These are phyloP conservation scores for Acanthamoeba royreba DNA, from an alignment of 208 protist genomes.

Conservation along the genomic window DNA sequence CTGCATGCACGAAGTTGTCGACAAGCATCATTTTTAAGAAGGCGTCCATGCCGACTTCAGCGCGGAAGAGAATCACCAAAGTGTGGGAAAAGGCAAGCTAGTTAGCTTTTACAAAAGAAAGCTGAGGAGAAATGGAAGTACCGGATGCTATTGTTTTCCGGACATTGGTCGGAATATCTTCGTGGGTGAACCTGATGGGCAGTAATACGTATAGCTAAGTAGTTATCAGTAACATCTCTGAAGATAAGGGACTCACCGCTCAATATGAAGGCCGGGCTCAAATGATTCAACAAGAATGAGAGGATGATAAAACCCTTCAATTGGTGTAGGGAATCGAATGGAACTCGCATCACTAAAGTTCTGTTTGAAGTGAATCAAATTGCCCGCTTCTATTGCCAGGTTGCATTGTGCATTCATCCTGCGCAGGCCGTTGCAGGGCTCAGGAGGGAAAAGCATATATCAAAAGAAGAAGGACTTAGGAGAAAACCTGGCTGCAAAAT, in stretches of 20 bases:
- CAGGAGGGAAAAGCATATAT: background rate
- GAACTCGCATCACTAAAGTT: constrained; percentile 51
- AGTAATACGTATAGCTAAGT: background rate
- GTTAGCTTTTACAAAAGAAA: background rate
- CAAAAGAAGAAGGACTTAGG: background rate
- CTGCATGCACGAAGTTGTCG: constrained; percentile 67
- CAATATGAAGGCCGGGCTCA: constrained; percentile 54
- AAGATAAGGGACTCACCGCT: background rate
- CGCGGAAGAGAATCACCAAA: background rate
- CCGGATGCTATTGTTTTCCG: background rate
- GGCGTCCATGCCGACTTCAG: constrained; percentile 48
- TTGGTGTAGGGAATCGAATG: background rate
- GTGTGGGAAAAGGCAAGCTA: background rate
- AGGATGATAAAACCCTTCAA: background rate
- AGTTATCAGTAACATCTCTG: background rate
- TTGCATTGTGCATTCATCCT: constrained; percentile 58
- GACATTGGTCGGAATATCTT: background rate
- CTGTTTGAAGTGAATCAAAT: constrained; percentile 41
- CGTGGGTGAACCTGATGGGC: background rate
- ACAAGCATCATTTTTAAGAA: constrained; percentile 68
- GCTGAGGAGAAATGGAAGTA: background rate
- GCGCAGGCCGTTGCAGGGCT: background rate
- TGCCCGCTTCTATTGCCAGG: constrained; percentile 36
- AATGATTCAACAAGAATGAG: constrained; percentile 57
- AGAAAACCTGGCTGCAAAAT: background rate